These are phyloP conservation scores for Iberis amara DNA, from an alignment of 441 rosid species.

Conservation along the genomic window DNA sequence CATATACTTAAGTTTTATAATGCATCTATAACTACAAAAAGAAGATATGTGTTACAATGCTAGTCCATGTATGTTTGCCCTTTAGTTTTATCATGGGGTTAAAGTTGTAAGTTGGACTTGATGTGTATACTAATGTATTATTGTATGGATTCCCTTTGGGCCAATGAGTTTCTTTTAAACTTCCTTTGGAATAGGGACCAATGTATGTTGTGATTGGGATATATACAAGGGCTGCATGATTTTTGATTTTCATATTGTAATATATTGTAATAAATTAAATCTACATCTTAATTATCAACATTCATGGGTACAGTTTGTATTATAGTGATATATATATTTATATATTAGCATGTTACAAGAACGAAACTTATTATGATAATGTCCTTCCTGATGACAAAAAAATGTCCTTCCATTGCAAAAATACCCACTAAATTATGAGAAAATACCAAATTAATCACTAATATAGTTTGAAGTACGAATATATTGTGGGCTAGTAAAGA, in stretches of 20 bases:
- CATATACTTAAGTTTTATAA: constrained; percentile 7
- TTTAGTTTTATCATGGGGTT: constrained; percentile 23
- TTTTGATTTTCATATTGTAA: constrained; percentile 13
- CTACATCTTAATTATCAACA: constrained; percentile 17
- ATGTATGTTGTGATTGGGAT: constrained; percentile 25
- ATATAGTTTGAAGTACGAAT: no score
- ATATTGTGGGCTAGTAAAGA: not conserved
- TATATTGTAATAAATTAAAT: constrained; percentile 15
- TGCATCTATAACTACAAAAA: constrained; percentile 14
- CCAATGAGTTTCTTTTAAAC: constrained; percentile 22
- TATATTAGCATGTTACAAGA: no score
- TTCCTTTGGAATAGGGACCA: constrained; percentile 29
- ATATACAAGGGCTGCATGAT: constrained; percentile 20
- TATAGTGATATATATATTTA: not conserved
- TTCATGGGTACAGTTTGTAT: not conserved
- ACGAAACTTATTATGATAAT: not conserved
- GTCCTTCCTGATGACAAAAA: no score
- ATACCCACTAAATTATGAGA: no score
- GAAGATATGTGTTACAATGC: not conserved
- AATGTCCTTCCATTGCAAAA: not conserved
- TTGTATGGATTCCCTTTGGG: constrained; percentile 26
- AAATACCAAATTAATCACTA: not conserved
- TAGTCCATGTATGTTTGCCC: constrained; percentile 23
- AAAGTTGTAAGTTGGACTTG: constrained; percentile 29
- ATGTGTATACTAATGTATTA: constrained; percentile 30